phyloP scores from a whole-genome alignment of 371 early-diverging fungal genomes.

The Mortierella sp. region DNA sequence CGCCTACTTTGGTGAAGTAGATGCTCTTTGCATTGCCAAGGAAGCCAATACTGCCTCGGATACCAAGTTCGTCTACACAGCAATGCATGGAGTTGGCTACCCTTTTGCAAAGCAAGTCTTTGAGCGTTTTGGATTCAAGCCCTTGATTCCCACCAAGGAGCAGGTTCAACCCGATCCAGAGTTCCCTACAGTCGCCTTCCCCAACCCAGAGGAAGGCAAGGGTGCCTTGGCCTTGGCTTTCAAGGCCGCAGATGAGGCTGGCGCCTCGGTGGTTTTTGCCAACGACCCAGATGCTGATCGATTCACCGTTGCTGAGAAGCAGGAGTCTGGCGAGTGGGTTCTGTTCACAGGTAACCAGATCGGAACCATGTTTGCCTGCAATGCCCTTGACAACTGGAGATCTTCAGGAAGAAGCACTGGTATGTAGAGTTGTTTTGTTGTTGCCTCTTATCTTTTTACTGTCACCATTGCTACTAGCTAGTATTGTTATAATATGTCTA shows the following conservation, averaged over 20 bases:
- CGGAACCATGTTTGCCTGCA: conserved; percentile 87
- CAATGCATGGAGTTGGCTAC: conserved; percentile 97
- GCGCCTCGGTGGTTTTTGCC: conserved; percentile 85
- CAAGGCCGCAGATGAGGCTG: conserved; percentile 72
- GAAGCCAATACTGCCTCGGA: conserved; percentile 62
- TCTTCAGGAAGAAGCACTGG: conserved; percentile 64
- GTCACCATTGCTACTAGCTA: not conserved
- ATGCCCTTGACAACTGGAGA: conserved; percentile 73
- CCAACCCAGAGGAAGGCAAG: conserved; percentile 94
- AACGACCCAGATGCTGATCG: conserved; percentile 99
- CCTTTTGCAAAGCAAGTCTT: conserved; percentile 81
- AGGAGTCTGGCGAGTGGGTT: conserved; percentile 79
- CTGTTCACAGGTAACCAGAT: conserved; percentile 93
- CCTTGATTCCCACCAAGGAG: conserved; percentile 72
- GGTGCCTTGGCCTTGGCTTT: conserved; percentile 89
- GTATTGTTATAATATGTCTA: not conserved
- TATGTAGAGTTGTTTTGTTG: conserved; percentile 25
- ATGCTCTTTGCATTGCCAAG: conserved; percentile 59
- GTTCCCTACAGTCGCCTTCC: conserved; percentile 94
- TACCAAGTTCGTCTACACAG: conserved; percentile 89
- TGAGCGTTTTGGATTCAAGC: conserved; percentile 75
- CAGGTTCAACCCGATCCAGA: conserved; percentile 91
- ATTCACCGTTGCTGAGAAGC: conserved; percentile 89
- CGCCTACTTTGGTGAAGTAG: conserved; percentile 78
- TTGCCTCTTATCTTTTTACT: not conserved